These are phyloP conservation scores for Larix kaempferi DNA, from an alignment of 75 land plant species.

Conservation along the genomic window DNA sequence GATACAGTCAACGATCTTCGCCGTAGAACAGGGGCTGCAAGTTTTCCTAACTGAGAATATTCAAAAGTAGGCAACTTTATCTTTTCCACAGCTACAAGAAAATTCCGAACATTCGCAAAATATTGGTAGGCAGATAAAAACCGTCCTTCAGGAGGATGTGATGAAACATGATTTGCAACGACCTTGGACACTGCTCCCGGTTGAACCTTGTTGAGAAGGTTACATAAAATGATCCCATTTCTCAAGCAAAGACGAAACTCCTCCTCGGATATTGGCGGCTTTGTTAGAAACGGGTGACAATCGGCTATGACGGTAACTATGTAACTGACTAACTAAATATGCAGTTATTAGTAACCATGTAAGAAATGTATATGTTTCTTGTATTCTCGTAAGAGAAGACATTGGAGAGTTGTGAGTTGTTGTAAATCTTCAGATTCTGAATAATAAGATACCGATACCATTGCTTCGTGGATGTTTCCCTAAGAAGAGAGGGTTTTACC, in stretches of 20 bases:
- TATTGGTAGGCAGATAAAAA: constrained; percentile 74
- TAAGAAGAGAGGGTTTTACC: too few species aligned
- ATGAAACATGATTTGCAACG: constrained; percentile 52
- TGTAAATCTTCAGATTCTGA: too few species aligned
- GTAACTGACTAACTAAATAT: too few species aligned
- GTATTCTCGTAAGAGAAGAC: too few species aligned
- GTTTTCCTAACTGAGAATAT: constrained; percentile 67
- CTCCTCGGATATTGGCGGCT: constrained; percentile 78
- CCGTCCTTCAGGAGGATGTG: constrained; percentile 29
- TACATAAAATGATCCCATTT: constrained; percentile 83
- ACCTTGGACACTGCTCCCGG: constrained; percentile 86
- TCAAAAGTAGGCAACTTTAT: constrained; percentile 74
- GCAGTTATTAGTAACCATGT: too few species aligned
- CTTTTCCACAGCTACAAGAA: constrained; percentile 69
- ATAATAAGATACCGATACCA: too few species aligned
- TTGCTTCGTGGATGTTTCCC: too few species aligned
- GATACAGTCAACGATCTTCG: constrained; percentile 73
- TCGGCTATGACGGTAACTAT: too few species aligned
- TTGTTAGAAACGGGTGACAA: too few species aligned
- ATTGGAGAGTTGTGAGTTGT: too few species aligned
- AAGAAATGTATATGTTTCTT: too few species aligned
- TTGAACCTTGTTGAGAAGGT: constrained; percentile 72
- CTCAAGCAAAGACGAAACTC: constrained; percentile 79
- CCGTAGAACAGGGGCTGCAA: constrained; percentile 49
- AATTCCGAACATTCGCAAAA: constrained; percentile 81